These are phyloP conservation scores for Zygoascus ofunaensis DNA, from an alignment of 805 yeast genomes.

Conservation along the genomic window DNA sequence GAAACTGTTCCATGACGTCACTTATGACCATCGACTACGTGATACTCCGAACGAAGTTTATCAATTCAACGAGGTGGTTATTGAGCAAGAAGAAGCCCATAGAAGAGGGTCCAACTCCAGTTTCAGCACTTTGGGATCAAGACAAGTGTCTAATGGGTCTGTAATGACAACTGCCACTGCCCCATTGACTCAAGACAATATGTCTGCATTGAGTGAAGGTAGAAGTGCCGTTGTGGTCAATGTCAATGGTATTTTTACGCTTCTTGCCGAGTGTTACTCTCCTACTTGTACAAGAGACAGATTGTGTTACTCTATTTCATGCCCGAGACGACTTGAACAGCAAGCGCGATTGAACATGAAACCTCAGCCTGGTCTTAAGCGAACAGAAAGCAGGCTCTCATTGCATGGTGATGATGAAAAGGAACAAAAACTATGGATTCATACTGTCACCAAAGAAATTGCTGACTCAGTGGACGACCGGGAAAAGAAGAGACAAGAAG, in stretches of 20 bases:
- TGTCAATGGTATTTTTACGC: constrained; percentile 87
- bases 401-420: constrained; percentile 63
- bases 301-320: constrained; percentile 88
- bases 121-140: background rate
- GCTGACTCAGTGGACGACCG: constrained; percentile 70
- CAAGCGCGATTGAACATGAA: constrained; percentile 86
- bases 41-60: constrained; percentile 84
- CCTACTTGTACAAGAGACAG: constrained; percentile 89
- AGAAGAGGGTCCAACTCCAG: background rate
- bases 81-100: constrained; percentile 11
- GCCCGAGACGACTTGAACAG: constrained; percentile 92
- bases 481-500: constrained; percentile 89
- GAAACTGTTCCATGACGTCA: constrained; percentile 87
- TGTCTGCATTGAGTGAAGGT: constrained; percentile 1
- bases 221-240: constrained; percentile 16
- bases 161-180: background rate
- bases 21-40: constrained; percentile 85
- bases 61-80: constrained; percentile 42
- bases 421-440: constrained; percentile 84
- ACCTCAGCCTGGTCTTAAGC: constrained; percentile 72
- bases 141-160: background rate
- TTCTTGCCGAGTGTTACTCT: constrained; percentile 89
- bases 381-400: constrained; percentile 64
- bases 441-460: constrained; percentile 73
- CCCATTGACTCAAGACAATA: background rate